Base-by-base conservation (phyloP, 2,329 filamentous ascomycete genomes). In the Penicillium sp. region DNA sequence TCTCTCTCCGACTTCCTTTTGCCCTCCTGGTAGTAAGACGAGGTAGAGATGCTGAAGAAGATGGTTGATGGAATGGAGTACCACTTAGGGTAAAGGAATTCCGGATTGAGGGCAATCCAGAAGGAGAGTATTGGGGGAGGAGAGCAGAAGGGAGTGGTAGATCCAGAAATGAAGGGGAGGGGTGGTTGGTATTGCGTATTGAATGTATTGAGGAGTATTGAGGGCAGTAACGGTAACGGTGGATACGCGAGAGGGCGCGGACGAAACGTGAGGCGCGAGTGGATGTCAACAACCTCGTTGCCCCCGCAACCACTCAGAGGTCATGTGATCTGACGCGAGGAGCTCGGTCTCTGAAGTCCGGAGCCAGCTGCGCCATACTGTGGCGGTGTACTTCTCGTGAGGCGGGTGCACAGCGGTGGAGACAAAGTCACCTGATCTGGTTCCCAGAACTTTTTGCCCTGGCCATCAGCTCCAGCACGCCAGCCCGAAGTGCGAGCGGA, bases 291-390 rank as follows among this genome's bases (percentile, higher is more conserved):
- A 65, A 61, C 13, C 0, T 31, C 37, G 73, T 76, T 73, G 71
- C 82, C 66, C 66, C 74, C 67, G 83, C 84, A 88, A 88, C 85
- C 6, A 14, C 16, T 0, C 3, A 5, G 1, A 2, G 6, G 14
- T 51, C 49, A 51, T 35, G 49, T 16, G 49, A 40, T 22, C 2
- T 33, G 70, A 69, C 14, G 54, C 40, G 4, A 19, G 3, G 3
- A 22, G 24, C 33, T 19, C 7, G 31, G 14, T n/a, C n/a, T 24
- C 19, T 6, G 14, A 31, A 13, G 27, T n/a, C n/a, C 16, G 46
- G 16, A 13, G 14, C 36, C n/a, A 4, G 13, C 16, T 43, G 50
- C 22, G 50, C 50, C 50, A 52, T 37, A 16, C n/a, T 18, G 16
- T 52, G n/a, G 19, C 24, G 9, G 37, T 43, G 24, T 16, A 4